Evolutionary conservation across 768 basidiomycete species (phyloP), one percentile per base, ranked within the genome.

Genomic region (Auricularia sp.): DNA sequence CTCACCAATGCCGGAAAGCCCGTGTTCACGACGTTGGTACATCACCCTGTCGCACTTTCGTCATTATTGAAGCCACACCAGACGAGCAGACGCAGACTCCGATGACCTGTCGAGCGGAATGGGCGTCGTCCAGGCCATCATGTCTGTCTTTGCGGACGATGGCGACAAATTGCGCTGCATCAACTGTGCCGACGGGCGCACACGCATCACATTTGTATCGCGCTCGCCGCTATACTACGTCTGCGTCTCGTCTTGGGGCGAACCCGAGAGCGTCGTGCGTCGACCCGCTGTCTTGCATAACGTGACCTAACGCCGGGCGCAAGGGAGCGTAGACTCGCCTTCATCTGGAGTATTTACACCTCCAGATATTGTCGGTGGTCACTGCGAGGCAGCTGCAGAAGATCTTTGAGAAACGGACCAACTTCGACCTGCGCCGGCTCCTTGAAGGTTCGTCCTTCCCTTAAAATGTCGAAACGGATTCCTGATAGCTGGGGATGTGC

Each of bases 1-100:
- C 81, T 98, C 21, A 98, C 95, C 0, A 87, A 95, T 67, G 97
- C 97, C 36, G 97, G 97, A 35, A 98, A 99, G 74, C 95, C 95
- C n/a, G 94, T 99, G 11, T 99, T 91, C 71, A 81, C 86, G 53
- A 92, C 91, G 94, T 90, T 73, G 65, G 78, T 68, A 8, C 11
- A n/a, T 63, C 29, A 53, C 23, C 42, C 59, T n/a, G 29, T 29
- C 36, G 47, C 34, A 10, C 34, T 7, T 39, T 21, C 16, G 10
- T 42, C n/a, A 21, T 29, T 54, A 61, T 39, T 33, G 62, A 23
- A 3, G 16, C 63, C 6, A 64, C 64, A 86, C 84, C 70, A 81
- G 80, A 51, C 78, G 84, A 58, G 79, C 79, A 56, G 79, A 78
- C 56, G 83, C 82, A 63, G 84, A 87, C 61, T 75, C 80, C 18